Conservation (phyloP, 306 rosid species). For the Adenanthera pavonina region DNA sequence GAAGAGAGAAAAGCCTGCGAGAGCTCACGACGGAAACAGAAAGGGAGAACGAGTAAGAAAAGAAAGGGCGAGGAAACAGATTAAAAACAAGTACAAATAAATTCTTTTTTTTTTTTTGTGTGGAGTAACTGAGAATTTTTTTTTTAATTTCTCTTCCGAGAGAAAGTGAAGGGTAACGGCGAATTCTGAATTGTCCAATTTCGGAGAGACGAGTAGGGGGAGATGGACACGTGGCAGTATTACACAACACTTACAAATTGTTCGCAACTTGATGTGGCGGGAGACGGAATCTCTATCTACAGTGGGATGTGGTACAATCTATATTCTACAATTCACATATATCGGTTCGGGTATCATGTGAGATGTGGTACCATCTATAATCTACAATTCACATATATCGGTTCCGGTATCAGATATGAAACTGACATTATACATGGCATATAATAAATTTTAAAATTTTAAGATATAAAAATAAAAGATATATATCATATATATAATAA, state of each 20-base stretch:
- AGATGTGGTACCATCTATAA: too few species aligned
- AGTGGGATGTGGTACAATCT: background rate
- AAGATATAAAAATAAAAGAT: too few species aligned
- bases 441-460: too few species aligned
- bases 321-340: too few species aligned
- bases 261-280: constrained; percentile 57
- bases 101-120: background rate
- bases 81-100: background rate
- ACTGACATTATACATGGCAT: too few species aligned
- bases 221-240: constrained; percentile 52
- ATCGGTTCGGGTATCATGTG: too few species aligned
- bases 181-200: constrained; percentile 42
- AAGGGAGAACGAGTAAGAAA: background rate
- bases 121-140: too few species aligned
- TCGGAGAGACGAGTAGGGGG: constrained; percentile 13
- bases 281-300: constrained; percentile 36
- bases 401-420: too few species aligned
- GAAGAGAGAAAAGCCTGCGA: constrained; percentile 53
- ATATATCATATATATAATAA: too few species aligned
- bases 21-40: constrained; percentile 36
- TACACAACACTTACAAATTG: constrained; percentile 22
- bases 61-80: constrained; percentile 33
- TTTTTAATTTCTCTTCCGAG: too few species aligned
- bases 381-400: too few species aligned
- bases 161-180: constrained; percentile 34